Evolutionary conservation across 202 grass and related monocot species (phyloP), one percentile per base, ranked within the genome.

Genomic region (Panicum virgatum): DNA sequence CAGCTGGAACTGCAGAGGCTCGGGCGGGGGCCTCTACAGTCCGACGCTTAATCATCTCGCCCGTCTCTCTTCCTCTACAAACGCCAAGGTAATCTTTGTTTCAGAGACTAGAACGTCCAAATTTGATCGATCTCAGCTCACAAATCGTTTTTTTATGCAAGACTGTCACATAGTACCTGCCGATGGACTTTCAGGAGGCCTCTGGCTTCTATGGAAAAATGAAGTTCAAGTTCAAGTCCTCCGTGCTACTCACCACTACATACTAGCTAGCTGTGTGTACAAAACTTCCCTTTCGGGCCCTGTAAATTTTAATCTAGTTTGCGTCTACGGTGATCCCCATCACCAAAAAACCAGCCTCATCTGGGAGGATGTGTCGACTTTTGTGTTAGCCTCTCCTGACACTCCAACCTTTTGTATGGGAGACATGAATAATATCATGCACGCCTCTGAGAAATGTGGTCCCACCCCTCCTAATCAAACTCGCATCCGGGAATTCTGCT

Each of bases 281-380:
- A 15, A 34, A 0, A 2, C 0, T 0, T 0, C 15, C n/a, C n/a
- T n/a, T n/a, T n/a, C n/a, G n/a, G n/a, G 29, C 29, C 29, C 2
- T 30, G 29, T 30, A 30, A 30, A 30, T 9, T 63, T 34, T 4
- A 16, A 34, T 0, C 1, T 65, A 3, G 16, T 38, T 0, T 65
- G 30, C 7, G 1, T 64, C 1, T 64, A 64, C 19, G 57, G 57
- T 0, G 57, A 61, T 6, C 57, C 56, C 3, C 25, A 61, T 5
- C 57, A 61, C 1, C 11, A 3, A 2, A 8, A 64, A 0, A 37
- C 27, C 9, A 37, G 1, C 2, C 12, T 5, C 0, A 64, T 64
- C 2, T 64, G 61, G 61, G 2, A 9, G 0, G 2, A 36, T 32
- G 30, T 37, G 1, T 5, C 0, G 0, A 1, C 15, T 20, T 64